These are phyloP conservation scores for Termitomyces sp. DNA, from an alignment of 768 basidiomycete genomes.

Conservation along the genomic window DNA sequence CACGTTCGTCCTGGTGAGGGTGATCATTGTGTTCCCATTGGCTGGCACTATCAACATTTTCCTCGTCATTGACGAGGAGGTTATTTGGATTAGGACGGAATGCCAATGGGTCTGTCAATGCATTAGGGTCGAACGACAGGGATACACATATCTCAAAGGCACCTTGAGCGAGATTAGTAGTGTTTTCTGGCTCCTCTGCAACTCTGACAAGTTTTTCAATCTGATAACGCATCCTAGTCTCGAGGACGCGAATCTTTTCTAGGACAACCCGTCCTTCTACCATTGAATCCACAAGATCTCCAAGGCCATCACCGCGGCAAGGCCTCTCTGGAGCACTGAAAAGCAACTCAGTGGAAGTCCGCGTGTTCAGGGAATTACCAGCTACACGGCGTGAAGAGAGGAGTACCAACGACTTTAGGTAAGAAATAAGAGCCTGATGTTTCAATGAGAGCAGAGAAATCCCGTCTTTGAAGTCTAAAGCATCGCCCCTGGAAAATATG, in stretches of 20 bases:
- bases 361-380: slow-evolving; percentile 54
- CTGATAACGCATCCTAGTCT: slow-evolving; percentile 88
- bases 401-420: slow-evolving; percentile 78
- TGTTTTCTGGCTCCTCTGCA: slow-evolving; percentile 55
- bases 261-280: slow-evolving; percentile 77
- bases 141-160: slow-evolving; percentile 1
- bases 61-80: slow-evolving; percentile 41
- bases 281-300: slow-evolving; percentile 76
- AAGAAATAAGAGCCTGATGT: slow-evolving; percentile 77
- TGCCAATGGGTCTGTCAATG: slow-evolving; percentile 71
- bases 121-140: background rate
- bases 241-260: slow-evolving; percentile 84
- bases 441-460: slow-evolving; percentile 90
- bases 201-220: slow-evolving; percentile 88
- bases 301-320: slow-evolving; percentile 50
- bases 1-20: background rate
- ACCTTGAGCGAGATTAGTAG: slow-evolving; percentile 53
- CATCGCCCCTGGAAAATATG: slow-evolving; percentile 18
- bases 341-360: slow-evolving; percentile 40
- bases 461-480: slow-evolving; percentile 60
- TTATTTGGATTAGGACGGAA: slow-evolving; percentile 89
- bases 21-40: slow-evolving; percentile 1
- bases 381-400: slow-evolving; percentile 64
- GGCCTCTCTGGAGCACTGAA: slow-evolving; percentile 51
- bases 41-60: slow-evolving; percentile 11